Base-by-base conservation (phyloP, 1,139 yeast species). In the Yamadazyma siamensis region DNA sequence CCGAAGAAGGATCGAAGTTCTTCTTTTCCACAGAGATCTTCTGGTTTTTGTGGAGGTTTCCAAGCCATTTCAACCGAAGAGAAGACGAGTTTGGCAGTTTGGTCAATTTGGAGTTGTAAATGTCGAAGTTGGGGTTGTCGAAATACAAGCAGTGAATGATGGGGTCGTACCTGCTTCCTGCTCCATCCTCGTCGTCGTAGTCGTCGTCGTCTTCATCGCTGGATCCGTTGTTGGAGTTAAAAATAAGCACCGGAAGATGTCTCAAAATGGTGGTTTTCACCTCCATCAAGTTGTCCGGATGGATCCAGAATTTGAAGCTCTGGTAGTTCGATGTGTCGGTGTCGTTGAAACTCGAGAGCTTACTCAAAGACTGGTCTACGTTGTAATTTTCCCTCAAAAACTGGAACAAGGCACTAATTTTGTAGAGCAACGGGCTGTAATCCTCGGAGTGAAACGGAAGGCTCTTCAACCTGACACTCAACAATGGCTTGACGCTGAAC, bases 361-460 rank as follows among this genome's bases (percentile, higher is more conserved):
- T 66, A 19, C 65, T 59, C 35, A 67, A 52, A 1, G 65, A 48
- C 43, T 63, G 64, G 45, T 65, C 60, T 16, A 68, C 56, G 35
- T 62, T 58, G 52, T 46, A 54, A 57, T 83, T 83, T 41, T 82
- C 89, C 54, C 95, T 75, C 44, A 89, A 65, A 41, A 85, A 81
- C 38, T 86, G 80, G 64, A 86, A 89, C 32, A 91, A 66, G 6
- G 82, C 75, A 11, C 95, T 84, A 25, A 89, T 75, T 51, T 91
- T 80, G 66, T 83, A 85, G 46, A 91, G 65, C 41, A 89, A 69
- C 2, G 98, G 98, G 28, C 94, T 82, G 57, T 91, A 88, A 62
- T 89, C 96, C 61, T 91, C 98, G 12, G 89, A 78, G 55, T 89
- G 94, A 71, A 89, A 84, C 1, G 98, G 97, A 48, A 89, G 69